A percentile compares a stretch with the other conserved stretches of the same genome.
phyloP scores from a whole-genome alignment of 208 protist genomes.

The Leishmania tropica region DNA sequence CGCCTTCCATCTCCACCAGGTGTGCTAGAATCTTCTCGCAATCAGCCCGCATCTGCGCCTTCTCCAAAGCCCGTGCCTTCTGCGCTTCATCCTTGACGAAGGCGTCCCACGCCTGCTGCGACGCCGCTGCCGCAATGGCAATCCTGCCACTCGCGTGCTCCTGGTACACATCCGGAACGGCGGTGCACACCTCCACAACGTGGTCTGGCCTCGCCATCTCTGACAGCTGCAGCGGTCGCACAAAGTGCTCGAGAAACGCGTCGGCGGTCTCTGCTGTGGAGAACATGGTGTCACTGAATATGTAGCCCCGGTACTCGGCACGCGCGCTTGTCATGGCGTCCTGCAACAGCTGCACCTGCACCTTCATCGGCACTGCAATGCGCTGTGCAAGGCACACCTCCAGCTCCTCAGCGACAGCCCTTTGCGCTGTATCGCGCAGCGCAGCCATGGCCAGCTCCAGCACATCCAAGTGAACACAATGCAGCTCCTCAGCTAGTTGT shows the following conservation, averaged over 20 bases:
- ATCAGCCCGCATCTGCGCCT: constrained; percentile 33
- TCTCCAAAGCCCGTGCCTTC: constrained; percentile 30
- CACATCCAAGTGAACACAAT: constrained; percentile 70
- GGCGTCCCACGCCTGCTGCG: constrained; percentile 8
- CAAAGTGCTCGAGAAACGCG: constrained; percentile 38
- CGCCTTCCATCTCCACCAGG: constrained; percentile 35
- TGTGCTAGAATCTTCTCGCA: constrained; percentile 37
- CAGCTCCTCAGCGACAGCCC: constrained; percentile 40
- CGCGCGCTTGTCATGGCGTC: constrained; percentile 36
- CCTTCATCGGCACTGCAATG: constrained; percentile 42
- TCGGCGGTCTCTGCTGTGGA: constrained; percentile 17
- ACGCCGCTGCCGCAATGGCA: constrained; percentile 6
- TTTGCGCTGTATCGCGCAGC: background rate
- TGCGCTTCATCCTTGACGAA: constrained; percentile 14
- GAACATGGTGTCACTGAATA: constrained; percentile 72
- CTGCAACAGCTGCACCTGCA: constrained; percentile 58
- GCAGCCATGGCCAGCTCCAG: constrained; percentile 51
- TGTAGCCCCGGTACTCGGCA: constrained; percentile 70
- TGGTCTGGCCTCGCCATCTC: constrained; percentile 43
- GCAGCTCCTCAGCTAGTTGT: constrained; percentile 55
- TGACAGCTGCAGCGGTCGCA: constrained; percentile 33
- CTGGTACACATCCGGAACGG: constrained; percentile 40
- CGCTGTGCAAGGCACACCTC: constrained; percentile 29
- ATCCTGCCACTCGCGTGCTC: constrained; percentile 21
- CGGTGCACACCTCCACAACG: constrained; percentile 63